These are phyloP conservation scores for Aspergillus calidoustus DNA, from an alignment of 2,329 filamentous ascomycete genomes.

Conservation along the genomic window DNA sequence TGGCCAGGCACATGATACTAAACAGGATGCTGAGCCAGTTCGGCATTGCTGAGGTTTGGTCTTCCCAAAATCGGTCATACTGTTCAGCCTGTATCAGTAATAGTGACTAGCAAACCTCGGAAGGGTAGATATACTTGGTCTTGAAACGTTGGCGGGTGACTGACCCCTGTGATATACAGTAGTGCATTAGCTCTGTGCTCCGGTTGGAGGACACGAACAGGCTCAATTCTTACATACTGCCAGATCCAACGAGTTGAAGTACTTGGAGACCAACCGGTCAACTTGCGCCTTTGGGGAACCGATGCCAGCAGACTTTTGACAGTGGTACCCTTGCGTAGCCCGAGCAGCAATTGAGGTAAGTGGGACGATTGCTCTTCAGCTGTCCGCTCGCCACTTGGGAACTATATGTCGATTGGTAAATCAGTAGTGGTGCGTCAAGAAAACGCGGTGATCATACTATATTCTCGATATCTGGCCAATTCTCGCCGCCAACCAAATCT, in stretches of 20 bases:
- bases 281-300: not conserved
- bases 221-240: not conserved
- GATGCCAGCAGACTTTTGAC: not conserved
- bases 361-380: not conserved
- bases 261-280: not conserved
- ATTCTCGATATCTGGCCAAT: not conserved
- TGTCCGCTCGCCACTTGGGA: not conserved
- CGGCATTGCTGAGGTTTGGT: not conserved
- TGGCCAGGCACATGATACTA: constrained; percentile 13
- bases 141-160: not conserved
- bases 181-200: no score
- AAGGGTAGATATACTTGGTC: not conserved
- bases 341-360: not conserved
- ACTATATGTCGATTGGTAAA: not conserved
- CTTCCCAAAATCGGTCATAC: constrained; percentile 10
- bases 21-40: constrained; percentile 11
- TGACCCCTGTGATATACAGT: no score
- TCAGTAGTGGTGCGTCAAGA: not conserved
- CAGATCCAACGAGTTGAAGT: not conserved
- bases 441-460: not conserved
- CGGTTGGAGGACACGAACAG: not conserved
- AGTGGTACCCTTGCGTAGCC: no score
- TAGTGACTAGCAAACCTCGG: not conserved
- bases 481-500: not conserved
- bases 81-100: not conserved